Conservation (phyloP, 2,329 filamentous ascomycete genomes). For the Cercospora sesami region DNA sequence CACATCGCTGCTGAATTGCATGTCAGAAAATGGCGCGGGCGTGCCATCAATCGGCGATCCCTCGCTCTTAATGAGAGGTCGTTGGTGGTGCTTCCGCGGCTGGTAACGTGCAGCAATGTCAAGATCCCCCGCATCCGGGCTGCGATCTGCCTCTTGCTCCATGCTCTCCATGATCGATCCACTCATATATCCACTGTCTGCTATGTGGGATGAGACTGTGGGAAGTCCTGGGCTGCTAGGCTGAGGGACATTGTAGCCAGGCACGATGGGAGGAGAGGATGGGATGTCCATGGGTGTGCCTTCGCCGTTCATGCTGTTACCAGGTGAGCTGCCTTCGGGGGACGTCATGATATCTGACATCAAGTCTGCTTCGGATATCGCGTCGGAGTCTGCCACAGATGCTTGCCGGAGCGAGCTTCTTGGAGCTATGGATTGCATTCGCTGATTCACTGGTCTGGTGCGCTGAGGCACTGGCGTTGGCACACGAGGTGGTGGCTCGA, state of each 20-base stretch:
- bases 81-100: slow-evolving; percentile 25
- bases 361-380: slow-evolving; percentile 35
- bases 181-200: slow-evolving; percentile 79
- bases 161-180: slow-evolving; percentile 70
- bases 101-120: slow-evolving; percentile 40
- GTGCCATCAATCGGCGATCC: slow-evolving; percentile 24
- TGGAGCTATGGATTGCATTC: slow-evolving; percentile 33
- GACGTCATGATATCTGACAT: slow-evolving; percentile 49
- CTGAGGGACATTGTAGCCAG: slow-evolving; percentile 46
- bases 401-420: slow-evolving; percentile 36
- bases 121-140: slow-evolving; percentile 42
- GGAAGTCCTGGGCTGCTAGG: slow-evolving; percentile 75
- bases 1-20: slow-evolving; percentile 13
- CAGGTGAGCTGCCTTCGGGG: slow-evolving; percentile 52
- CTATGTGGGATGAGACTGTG: slow-evolving; percentile 45
- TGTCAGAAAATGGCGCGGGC: slow-evolving; percentile 17
- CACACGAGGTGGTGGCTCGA: slow-evolving; percentile 72
- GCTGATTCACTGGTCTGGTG: slow-evolving; percentile 39
- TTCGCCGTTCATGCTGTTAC: slow-evolving; percentile 45
- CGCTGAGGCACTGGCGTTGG: slow-evolving; percentile 70
- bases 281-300: slow-evolving; percentile 79
- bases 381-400: slow-evolving; percentile 35
- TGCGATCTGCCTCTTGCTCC: slow-evolving; percentile 53
- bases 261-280: slow-evolving; percentile 84
- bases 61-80: slow-evolving; percentile 34